Base-by-base conservation (phyloP, 2,329 filamentous ascomycete genomes). In the Leptographium procerum region DNA sequence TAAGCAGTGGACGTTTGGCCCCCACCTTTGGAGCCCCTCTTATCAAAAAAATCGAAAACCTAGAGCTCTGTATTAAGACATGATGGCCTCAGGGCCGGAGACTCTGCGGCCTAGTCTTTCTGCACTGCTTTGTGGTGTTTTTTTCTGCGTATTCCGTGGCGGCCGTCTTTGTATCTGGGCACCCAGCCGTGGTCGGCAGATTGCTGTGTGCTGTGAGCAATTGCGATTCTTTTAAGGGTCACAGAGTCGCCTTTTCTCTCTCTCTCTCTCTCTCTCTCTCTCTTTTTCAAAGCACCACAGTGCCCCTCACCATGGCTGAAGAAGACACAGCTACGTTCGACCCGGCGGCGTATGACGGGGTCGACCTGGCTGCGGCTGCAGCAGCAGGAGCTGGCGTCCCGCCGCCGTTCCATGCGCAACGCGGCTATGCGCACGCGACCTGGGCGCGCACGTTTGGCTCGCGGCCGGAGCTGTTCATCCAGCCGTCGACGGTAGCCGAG, bases 401-500 rank as follows among this genome's bases (percentile, higher is more conserved):
- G 26, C 5, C 94, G 45, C 84, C 90, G 50, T 96, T 97, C 75
- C 88, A 86, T 69, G 88, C 89, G 7, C 79, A 79, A 59, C 76
- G 81, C 60, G 77, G 82, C 57, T 85, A 97, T 71, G 73, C 85
- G 54, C 94, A 97, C 75, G 86, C 86, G 66, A 99, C 94, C 24
- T 99, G 94, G 94, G 94, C 94, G 45, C 86, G 86, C 68, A 97
- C 94, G 55, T 96, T 95, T 75, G 86, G 88, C 67, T 94, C 87
- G 55, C 82, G 85, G 22, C 94, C 94, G 3, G 91, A 96, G 76
- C 84, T 97, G 60, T 96, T 92, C 73, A 84, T 97, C 65, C 88
- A 88, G 66, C 94, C 94, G 2, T 81, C 88, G 66, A 86, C 85
- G 1, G 76, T 94, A 56, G 75, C 77, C 16, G 92, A 97, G 73